Conservation (phyloP, 176 grass and related monocot genomes). For the Hordeum marinum region DNA sequence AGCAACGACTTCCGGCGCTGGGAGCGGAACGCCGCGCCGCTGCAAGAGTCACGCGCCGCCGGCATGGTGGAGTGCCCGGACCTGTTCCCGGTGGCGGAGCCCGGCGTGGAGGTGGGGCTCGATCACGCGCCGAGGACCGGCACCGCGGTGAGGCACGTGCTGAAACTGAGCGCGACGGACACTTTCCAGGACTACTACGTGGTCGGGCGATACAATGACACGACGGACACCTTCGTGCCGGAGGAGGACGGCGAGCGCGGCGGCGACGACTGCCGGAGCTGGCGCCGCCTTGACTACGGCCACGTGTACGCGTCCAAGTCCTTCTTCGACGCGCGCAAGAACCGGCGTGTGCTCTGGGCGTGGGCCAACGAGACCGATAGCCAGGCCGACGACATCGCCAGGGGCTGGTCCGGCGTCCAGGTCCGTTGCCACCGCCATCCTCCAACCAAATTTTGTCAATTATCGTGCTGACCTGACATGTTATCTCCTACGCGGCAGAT, state of each 20-base stretch:
- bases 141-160: slow-evolving; percentile 33
- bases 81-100: slow-evolving; percentile 52
- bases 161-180: slow-evolving; percentile 56
- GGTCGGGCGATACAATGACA: slow-evolving; percentile 57
- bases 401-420: slow-evolving; percentile 73
- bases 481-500: slow-evolving; percentile 10
- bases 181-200: slow-evolving; percentile 61
- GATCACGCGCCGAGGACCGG: slow-evolving; percentile 30
- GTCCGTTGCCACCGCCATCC: slow-evolving; percentile 14
- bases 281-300: slow-evolving; percentile 58
- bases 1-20: slow-evolving; percentile 48
- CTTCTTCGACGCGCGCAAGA: slow-evolving; percentile 52
- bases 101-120: slow-evolving; percentile 17
- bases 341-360: slow-evolving; percentile 55
- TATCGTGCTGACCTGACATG: background rate
- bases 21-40: slow-evolving; percentile 27
- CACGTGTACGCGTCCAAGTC: slow-evolving; percentile 84
- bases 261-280: slow-evolving; percentile 29
- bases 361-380: slow-evolving; percentile 79
- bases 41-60: slow-evolving; percentile 26
- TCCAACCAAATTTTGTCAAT: background rate
- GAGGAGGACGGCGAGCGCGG: slow-evolving; percentile 22
- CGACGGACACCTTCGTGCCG: slow-evolving; percentile 39
- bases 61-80: slow-evolving; percentile 77
- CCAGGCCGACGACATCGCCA: slow-evolving; percentile 31